phyloP scores from a whole-genome alignment of 371 early-diverging fungal genomes.

The Lichtheimia corymbifera region DNA sequence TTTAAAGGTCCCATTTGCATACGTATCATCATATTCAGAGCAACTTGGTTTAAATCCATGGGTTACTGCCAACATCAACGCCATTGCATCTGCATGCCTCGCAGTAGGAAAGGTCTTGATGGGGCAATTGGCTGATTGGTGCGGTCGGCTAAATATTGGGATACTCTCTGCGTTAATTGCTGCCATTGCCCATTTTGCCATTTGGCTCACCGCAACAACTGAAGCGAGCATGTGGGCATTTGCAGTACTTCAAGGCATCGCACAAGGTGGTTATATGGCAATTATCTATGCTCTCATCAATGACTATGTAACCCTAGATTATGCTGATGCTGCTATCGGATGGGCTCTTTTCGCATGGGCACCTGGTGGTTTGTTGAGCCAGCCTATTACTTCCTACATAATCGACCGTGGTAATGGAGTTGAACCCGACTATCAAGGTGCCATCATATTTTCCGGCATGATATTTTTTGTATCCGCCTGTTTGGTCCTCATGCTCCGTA shows the following conservation, averaged over 20 bases:
- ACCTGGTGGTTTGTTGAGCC: conserved; percentile 53
- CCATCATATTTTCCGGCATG: conserved; percentile 25
- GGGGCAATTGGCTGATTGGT: conserved; percentile 52
- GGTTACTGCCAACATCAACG: conserved; percentile 35
- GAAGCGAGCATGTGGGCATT: conserved; percentile 41
- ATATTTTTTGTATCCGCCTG: conserved; percentile 26
- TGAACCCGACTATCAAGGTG: conserved; percentile 18
- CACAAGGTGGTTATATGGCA: conserved; percentile 56
- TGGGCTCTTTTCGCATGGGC: conserved; percentile 47
- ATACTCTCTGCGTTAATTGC: conserved; percentile 46
- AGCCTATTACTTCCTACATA: conserved; percentile 52
- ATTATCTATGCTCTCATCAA: conserved; percentile 49
- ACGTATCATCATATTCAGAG: conserved; percentile 26
- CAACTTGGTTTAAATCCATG: conserved; percentile 31
- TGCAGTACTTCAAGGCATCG: conserved; percentile 53
- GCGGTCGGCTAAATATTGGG: conserved; percentile 61
- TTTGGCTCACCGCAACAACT: conserved; percentile 45
- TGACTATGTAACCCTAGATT: conserved; percentile 50
- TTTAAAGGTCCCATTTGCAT: conserved; percentile 12
- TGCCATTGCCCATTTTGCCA: conserved; percentile 35
- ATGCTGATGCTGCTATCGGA: conserved; percentile 54
- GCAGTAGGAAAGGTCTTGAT: conserved; percentile 43
- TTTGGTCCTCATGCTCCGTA: conserved; percentile 24
- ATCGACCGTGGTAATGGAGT: conserved; percentile 18
- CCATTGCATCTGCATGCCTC: conserved; percentile 53